Conservation (phyloP, 2,329 filamentous ascomycete genomes). For the Arthrinium puccinioides region DNA sequence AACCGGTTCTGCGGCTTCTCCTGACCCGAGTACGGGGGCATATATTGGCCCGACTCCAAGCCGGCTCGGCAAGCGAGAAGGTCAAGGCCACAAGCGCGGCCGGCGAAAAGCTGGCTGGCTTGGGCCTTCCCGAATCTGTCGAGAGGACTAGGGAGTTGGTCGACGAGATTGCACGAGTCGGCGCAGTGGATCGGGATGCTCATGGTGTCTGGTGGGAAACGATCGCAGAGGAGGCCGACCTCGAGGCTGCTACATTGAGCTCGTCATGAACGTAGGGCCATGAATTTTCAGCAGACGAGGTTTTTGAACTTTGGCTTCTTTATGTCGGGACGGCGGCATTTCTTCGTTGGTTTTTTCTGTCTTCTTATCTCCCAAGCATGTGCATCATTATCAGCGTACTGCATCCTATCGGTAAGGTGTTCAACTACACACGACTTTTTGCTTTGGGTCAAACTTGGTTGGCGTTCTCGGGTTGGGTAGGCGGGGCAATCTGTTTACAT, state of each 20-base stretch:
- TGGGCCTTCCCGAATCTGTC: slow-evolving; percentile 69
- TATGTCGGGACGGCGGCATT: too few relatives aligned
- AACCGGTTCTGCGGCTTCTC: slow-evolving; percentile 58
- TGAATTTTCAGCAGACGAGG: too few relatives aligned
- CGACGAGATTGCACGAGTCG: slow-evolving; percentile 58
- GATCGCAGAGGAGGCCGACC: slow-evolving; percentile 49
- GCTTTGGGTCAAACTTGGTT: too few relatives aligned
- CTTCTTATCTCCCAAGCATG: too few relatives aligned
- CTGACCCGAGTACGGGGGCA: slow-evolving; percentile 61
- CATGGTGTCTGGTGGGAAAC: slow-evolving; percentile 67
- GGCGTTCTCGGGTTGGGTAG: too few relatives aligned
- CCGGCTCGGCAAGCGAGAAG: slow-evolving; percentile 62
- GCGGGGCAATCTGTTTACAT: too few relatives aligned
- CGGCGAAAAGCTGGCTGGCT: slow-evolving; percentile 59
- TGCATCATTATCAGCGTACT: too few relatives aligned
- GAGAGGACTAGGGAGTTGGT: slow-evolving; percentile 62
- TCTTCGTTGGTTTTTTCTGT: too few relatives aligned
- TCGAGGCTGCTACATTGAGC: slow-evolving; percentile 20
- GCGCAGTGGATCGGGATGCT: slow-evolving; percentile 58
- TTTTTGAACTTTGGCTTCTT: too few relatives aligned
- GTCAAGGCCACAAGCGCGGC: slow-evolving; percentile 62
- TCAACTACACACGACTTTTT: too few relatives aligned
- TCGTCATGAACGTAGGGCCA: too few relatives aligned
- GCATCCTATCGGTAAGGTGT: too few relatives aligned
- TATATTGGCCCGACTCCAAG: slow-evolving; percentile 56